These are phyloP conservation scores for Thuidium tamariscinum DNA, from an alignment of 225 moss, liverwort and hornwort species.

Conservation along the genomic window DNA sequence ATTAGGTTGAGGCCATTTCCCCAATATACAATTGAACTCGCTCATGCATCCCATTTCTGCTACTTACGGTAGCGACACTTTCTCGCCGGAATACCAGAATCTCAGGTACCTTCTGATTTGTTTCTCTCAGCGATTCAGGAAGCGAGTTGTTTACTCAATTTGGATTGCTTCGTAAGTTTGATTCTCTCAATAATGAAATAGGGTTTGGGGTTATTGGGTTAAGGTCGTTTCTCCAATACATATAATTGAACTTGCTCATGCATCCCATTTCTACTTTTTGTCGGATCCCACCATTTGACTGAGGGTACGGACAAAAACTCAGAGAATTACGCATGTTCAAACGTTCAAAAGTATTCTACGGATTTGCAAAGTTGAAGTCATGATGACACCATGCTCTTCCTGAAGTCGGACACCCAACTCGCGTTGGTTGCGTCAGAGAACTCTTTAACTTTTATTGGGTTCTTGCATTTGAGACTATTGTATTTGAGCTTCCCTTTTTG, in stretches of 20 bases:
- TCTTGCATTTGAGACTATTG: not conserved
- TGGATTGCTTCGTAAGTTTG: not conserved
- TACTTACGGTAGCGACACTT: not conserved
- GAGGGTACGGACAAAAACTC: not conserved
- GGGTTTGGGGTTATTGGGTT: not conserved
- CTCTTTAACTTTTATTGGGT: not conserved
- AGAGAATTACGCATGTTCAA: not conserved
- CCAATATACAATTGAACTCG: too few relatives aligned
- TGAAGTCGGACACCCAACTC: not conserved
- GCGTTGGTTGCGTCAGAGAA: not conserved
- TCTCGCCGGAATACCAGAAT: not conserved
- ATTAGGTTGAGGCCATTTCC: not conserved
- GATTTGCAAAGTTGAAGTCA: not conserved
- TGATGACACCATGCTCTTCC: not conserved
- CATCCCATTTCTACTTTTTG: not conserved
- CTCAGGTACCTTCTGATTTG: not conserved
- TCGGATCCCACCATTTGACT: not conserved
- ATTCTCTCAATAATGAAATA: not conserved
- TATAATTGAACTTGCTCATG: not conserved
- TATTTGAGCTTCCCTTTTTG: too few relatives aligned
- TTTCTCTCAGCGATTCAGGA: not conserved
- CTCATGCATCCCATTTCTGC: not conserved
- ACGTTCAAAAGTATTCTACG: not conserved
- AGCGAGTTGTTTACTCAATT: not conserved
- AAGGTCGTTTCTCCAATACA: not conserved